Evolutionary conservation across 305 asterid genomes (phyloP), one percentile per base, ranked within the genome.

Genomic region (Plantago rigida): DNA sequence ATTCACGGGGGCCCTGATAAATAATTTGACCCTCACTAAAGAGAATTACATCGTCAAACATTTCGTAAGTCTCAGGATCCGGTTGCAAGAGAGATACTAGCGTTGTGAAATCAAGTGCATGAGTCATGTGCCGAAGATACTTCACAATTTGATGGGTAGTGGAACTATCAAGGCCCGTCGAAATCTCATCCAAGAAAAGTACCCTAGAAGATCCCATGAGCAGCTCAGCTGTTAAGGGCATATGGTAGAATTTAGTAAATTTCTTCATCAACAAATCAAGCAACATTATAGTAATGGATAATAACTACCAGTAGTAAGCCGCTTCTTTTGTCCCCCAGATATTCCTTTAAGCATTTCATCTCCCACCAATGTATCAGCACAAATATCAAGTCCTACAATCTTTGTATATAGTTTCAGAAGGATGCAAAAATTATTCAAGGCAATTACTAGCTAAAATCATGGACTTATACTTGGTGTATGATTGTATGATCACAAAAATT

Each of bases 271-370:
- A 54, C 47, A 51, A 67, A 55, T 60, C 57, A 60, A 67, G 69
- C 67, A 51, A 62, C 63, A 67, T 58, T 46, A 63, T 42, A 71
- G 56, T 62, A 62, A 59, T 50, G 39, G 34, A 64, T 63, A 65
- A 63, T 52, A 71, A 59, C 48, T 77, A 85, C 94, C 94, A 5
- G 91, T 83, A 2, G 92, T 82, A 11, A 86, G 87, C 19, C 95
- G 79, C 80, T 84, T 86, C 67, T 78, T 86, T 66, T 86, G 95
- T 51, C 95, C 95, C 53, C 95, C 95, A 17, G 95, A 86, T 66
- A 86, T 84, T 61, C 95, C 95, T 75, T 82, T 84, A 39, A 83
- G 81, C 92, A 86, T 86, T 70, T 86, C 95, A 68, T 83, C 92
- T 67, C 95, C 95, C 64, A 86, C 92, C 77, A 86, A 60, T 72